These are phyloP conservation scores for Xenosphaeropsis pyriputrescens DNA, from an alignment of 2,329 filamentous ascomycete species.

Conservation along the genomic window DNA sequence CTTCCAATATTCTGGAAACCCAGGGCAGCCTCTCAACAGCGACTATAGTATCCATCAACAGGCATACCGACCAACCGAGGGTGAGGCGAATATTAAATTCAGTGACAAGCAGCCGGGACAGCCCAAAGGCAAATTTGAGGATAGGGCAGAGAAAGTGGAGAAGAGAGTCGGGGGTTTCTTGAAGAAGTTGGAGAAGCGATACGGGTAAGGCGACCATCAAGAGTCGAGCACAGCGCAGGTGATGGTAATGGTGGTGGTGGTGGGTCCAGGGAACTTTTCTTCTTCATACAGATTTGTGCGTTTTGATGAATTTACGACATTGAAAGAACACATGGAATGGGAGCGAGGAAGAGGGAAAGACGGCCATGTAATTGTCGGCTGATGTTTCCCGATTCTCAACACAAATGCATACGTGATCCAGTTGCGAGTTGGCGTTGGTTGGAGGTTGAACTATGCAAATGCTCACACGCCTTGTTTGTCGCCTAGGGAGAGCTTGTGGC, in stretches of 20 bases:
- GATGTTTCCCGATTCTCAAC: too few species aligned
- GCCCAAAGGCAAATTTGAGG: slow-evolving; percentile 40
- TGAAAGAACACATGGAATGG: neutral
- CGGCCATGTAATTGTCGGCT: too few species aligned
- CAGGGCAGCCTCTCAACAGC: slow-evolving; percentile 16
- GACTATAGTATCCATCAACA: slow-evolving; percentile 54
- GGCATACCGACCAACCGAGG: slow-evolving; percentile 52
- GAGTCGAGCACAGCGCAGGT: neutral
- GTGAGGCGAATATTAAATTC: slow-evolving; percentile 34
- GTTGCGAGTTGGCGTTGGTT: too few species aligned
- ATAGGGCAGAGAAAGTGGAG: slow-evolving; percentile 51
- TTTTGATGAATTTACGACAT: neutral
- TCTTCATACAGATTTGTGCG: too few species aligned
- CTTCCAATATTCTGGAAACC: slow-evolving; percentile 28
- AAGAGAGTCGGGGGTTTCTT: slow-evolving; percentile 57
- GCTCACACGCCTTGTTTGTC: too few species aligned
- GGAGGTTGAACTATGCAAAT: too few species aligned
- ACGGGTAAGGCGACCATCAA: slow-evolving; percentile 3
- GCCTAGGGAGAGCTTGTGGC: too few species aligned
- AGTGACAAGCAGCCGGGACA: slow-evolving; percentile 25
- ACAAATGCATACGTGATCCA: too few species aligned
- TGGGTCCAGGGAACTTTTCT: too few species aligned
- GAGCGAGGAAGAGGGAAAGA: neutral
- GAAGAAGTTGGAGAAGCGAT: slow-evolving; percentile 64
- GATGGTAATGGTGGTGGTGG: too few species aligned